phyloP scores from a whole-genome alignment of 768 basidiomycete species.

The Serpula lacrymans region DNA sequence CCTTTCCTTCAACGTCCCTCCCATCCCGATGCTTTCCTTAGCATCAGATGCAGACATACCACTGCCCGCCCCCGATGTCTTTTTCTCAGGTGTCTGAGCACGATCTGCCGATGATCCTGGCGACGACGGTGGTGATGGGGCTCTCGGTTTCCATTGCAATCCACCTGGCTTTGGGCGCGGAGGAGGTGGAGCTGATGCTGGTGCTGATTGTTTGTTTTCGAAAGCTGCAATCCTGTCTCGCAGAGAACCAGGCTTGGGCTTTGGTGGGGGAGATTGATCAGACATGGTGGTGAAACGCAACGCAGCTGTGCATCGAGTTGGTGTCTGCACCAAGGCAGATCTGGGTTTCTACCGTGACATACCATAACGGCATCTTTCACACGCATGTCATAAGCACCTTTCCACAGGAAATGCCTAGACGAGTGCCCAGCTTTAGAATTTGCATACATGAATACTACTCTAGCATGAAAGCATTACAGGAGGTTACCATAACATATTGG shows the following conservation, averaged over 20 bases:
- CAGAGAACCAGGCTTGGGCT: constrained; percentile 71
- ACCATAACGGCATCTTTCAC: too few relatives aligned
- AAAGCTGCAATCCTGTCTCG: constrained; percentile 89
- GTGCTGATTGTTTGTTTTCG: constrained; percentile 60
- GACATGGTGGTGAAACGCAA: constrained; percentile 42
- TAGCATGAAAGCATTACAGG: too few relatives aligned
- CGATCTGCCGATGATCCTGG: constrained; percentile 34
- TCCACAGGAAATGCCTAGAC: too few relatives aligned
- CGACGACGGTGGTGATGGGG: constrained; percentile 43
- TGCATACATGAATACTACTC: too few relatives aligned
- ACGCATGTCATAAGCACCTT: too few relatives aligned
- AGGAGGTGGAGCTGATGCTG: constrained; percentile 28
- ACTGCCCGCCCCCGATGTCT: constrained; percentile 20
- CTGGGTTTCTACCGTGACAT: too few relatives aligned
- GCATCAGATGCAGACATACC: constrained; percentile 86
- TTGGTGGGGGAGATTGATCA: constrained; percentile 54
- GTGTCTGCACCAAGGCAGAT: too few relatives aligned
- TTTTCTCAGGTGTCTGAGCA: constrained; percentile 17
- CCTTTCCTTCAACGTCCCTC: constrained; percentile 82
- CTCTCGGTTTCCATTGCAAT: constrained; percentile 70
- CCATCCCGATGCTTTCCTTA: constrained; percentile 77
- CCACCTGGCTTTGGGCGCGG: constrained; percentile 66
- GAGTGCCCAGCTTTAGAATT: too few relatives aligned
- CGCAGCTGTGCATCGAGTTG: neutral
- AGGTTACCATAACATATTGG: too few relatives aligned